These are phyloP conservation scores for Adiantum capillusveneris DNA, from an alignment of 75 land plant species.

Conservation along the genomic window DNA sequence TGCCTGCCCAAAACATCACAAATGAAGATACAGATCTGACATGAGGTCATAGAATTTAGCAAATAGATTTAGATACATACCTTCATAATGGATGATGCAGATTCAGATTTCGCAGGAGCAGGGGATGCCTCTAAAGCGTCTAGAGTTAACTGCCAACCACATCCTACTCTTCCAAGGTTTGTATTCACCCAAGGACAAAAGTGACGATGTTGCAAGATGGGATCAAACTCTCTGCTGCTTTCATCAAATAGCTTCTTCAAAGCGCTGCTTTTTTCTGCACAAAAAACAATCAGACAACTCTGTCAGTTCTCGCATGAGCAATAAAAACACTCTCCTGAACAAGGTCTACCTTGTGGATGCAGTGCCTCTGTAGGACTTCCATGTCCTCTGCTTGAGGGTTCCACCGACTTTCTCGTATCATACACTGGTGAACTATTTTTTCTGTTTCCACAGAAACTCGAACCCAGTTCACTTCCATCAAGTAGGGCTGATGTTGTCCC, in stretches of 20 bases:
- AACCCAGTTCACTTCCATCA: too few relatives aligned
- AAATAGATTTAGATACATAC: constrained; percentile 1
- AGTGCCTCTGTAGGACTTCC: neutral
- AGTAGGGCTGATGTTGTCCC: too few relatives aligned
- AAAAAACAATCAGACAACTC: neutral
- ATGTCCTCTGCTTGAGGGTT: neutral
- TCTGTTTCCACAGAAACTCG: too few relatives aligned
- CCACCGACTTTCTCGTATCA: neutral
- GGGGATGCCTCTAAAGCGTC: constrained; percentile 37
- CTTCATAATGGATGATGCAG: constrained; percentile 24
- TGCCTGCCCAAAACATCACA: constrained; percentile 1
- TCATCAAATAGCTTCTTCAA: constrained; percentile 1
- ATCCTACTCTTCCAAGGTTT: constrained; percentile 22
- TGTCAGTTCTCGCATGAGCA: neutral
- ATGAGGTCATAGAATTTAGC: neutral
- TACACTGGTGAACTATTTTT: neutral
- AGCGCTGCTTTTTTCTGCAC: neutral
- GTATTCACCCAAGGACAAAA: constrained; percentile 87
- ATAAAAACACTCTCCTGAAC: neutral
- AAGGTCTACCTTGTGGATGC: neutral
- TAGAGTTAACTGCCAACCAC: constrained; percentile 73
- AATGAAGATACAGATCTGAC: neutral
- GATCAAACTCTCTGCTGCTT: constrained; percentile 51
- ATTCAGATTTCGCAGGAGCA: constrained; percentile 16
- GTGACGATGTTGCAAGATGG: constrained; percentile 71